Percentiles rank a stretch among this genome's conserved stretches.
These are phyloP conservation scores for Epichloe baconii DNA, from an alignment of 2,329 filamentous ascomycete species.

Conservation along the genomic window DNA sequence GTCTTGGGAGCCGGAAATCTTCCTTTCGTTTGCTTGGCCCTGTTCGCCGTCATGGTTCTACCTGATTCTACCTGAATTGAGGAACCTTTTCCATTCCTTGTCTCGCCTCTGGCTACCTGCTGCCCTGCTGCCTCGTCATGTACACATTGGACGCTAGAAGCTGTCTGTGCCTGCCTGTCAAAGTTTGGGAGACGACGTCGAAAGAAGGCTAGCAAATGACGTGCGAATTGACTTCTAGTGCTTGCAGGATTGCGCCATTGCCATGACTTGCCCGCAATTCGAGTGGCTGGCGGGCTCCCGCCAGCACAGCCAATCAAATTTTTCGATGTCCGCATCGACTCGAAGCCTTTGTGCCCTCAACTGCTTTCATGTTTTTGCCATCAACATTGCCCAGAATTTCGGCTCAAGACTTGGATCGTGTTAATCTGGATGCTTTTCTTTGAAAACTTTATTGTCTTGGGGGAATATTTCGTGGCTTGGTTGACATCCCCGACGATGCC, in stretches of 20 bases:
- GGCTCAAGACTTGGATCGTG: not conserved
- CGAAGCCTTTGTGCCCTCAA: too few species aligned
- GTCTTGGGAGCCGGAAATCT: too few species aligned
- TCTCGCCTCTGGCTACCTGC: not conserved
- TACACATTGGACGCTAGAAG: not conserved
- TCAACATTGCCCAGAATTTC: too few species aligned
- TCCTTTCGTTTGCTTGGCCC: too few species aligned
- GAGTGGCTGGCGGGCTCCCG: not conserved
- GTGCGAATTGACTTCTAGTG: conserved; percentile 1
- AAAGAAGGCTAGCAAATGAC: conserved; percentile 1
- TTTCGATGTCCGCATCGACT: not conserved
- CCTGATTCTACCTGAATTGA: too few species aligned
- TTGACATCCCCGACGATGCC: not conserved
- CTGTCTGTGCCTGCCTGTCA: not conserved
- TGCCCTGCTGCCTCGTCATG: not conserved
- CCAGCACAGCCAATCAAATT: not conserved
- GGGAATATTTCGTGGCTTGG: not conserved
- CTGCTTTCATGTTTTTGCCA: too few species aligned
- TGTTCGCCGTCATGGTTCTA: too few species aligned
- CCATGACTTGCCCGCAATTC: not conserved
- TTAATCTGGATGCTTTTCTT: not conserved
- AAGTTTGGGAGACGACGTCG: not conserved
- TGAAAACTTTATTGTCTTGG: not conserved
- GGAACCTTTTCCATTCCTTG: not conserved
- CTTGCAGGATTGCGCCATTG: conserved; percentile 3